Conservation (phyloP, 805 yeast genomes). For the Komagataella kurtzmanii region DNA sequence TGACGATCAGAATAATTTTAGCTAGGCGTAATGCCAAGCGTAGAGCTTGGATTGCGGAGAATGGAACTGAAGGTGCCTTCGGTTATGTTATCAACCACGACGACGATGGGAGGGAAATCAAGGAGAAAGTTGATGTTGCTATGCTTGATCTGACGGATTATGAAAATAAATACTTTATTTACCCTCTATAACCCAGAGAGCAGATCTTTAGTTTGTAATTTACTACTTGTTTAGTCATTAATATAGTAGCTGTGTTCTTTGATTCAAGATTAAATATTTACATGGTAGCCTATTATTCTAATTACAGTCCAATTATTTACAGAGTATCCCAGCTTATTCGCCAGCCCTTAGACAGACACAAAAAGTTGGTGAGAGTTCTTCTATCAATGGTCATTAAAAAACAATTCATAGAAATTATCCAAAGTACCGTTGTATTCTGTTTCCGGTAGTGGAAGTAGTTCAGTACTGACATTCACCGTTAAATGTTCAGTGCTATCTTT, state of each 20-base stretch:
- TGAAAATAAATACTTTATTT: constrained; percentile 36
- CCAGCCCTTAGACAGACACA: background rate
- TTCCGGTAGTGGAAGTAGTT: background rate
- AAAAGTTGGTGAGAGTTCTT: background rate
- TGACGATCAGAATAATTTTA: constrained; percentile 30
- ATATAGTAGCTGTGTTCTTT: background rate
- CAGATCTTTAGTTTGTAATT: background rate
- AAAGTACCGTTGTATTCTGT: background rate
- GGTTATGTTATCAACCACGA: constrained; percentile 13
- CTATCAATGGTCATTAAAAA: background rate
- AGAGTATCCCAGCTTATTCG: background rate
- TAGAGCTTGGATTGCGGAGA: constrained; percentile 9
- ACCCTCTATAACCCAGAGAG: constrained; percentile 23
- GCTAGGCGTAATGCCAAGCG: constrained; percentile 29
- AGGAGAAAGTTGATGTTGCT: constrained; percentile 22
- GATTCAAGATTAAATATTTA: background rate
- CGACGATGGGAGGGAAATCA: constrained; percentile 15
- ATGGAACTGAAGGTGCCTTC: constrained; percentile 6
- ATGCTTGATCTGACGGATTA: constrained; percentile 39
- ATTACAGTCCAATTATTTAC: background rate
- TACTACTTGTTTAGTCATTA: background rate
- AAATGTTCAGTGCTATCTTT: background rate
- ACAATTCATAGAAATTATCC: background rate
- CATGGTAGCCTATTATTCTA: background rate
- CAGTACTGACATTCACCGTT: background rate